These are phyloP conservation scores for Rhazya stricta DNA, from an alignment of 257 asterid species.

Conservation along the genomic window DNA sequence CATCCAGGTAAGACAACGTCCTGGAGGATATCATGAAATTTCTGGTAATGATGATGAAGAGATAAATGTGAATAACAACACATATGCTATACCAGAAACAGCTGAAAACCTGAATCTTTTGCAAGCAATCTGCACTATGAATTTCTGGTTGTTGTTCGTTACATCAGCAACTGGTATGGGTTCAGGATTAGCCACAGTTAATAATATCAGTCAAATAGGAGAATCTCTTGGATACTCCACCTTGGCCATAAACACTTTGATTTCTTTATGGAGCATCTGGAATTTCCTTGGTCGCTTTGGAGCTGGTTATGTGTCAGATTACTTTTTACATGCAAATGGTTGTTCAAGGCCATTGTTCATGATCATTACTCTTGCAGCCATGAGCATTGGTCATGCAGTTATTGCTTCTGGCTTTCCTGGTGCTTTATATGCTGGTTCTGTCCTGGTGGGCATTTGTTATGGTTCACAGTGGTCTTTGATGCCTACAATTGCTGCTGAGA, in stretches of 20 bases:
- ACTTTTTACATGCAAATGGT: conserved; percentile 46
- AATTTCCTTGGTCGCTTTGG: conserved; percentile 87
- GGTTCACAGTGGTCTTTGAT: conserved; percentile 96
- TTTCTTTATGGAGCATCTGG: conserved; percentile 93
- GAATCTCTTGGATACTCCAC: conserved; percentile 69
- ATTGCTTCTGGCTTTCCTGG: conserved; percentile 65
- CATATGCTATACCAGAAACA: conserved; percentile 11
- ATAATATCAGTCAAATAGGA: conserved; percentile 90
- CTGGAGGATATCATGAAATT: conserved; percentile 35
- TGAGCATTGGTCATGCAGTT: conserved; percentile 63
- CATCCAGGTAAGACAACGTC: conserved; percentile 25
- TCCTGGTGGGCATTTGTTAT: conserved; percentile 74
- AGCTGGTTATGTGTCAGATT: conserved; percentile 75
- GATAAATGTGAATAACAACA: conserved; percentile 25
- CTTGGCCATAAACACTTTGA: conserved; percentile 52
- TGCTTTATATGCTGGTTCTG: conserved; percentile 59
- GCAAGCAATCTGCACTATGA: conserved; percentile 56
- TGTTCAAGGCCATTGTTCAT: conserved; percentile 70
- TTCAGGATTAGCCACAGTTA: conserved; percentile 81
- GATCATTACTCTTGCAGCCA: conserved; percentile 47
- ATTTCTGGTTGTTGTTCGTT: conserved; percentile 71
- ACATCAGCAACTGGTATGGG: conserved; percentile 91
- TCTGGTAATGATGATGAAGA: conserved; percentile 37
- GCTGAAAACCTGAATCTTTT: conserved; percentile 44
- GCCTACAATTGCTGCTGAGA: conserved; percentile 78